These are phyloP conservation scores for Porpolomopsis calyptriformis DNA, from an alignment of 768 basidiomycete species.

Conservation along the genomic window DNA sequence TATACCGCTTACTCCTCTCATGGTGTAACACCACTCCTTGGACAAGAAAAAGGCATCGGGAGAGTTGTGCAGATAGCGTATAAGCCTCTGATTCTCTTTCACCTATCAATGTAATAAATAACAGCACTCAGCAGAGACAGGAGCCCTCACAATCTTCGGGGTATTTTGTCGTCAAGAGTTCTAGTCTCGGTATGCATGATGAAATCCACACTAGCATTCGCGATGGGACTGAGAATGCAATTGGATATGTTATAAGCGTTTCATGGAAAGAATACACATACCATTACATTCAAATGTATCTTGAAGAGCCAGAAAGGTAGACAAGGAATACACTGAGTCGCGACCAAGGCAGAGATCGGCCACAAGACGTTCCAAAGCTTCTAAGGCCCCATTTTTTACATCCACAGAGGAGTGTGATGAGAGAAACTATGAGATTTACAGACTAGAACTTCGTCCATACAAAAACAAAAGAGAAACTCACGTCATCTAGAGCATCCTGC, in stretches of 20 bases:
- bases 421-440: constrained; percentile 36
- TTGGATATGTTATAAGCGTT: background rate
- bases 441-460: background rate
- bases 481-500: constrained; percentile 59
- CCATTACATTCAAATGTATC: constrained; percentile 78
- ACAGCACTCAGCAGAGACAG: background rate
- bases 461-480: constrained; percentile 23
- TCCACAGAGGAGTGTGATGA: constrained; percentile 49
- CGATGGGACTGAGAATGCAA: constrained; percentile 45
- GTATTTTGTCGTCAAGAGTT: constrained; percentile 36
- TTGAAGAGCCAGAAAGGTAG: constrained; percentile 55
- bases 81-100: constrained; percentile 39
- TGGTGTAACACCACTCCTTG: constrained; percentile 74
- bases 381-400: constrained; percentile 44
- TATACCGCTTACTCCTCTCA: constrained; percentile 50
- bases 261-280: constrained; percentile 25
- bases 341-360: constrained; percentile 37
- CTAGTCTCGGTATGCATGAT: constrained; percentile 38
- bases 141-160: constrained; percentile 34
- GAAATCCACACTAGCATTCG: constrained; percentile 57
- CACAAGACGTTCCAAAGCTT: constrained; percentile 43
- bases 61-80: constrained; percentile 40
- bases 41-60: constrained; percentile 53
- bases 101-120: constrained; percentile 7
- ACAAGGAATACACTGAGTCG: constrained; percentile 35